Conservation (phyloP, 495 filamentous ascomycete genomes). For the Xylaria sp. region DNA sequence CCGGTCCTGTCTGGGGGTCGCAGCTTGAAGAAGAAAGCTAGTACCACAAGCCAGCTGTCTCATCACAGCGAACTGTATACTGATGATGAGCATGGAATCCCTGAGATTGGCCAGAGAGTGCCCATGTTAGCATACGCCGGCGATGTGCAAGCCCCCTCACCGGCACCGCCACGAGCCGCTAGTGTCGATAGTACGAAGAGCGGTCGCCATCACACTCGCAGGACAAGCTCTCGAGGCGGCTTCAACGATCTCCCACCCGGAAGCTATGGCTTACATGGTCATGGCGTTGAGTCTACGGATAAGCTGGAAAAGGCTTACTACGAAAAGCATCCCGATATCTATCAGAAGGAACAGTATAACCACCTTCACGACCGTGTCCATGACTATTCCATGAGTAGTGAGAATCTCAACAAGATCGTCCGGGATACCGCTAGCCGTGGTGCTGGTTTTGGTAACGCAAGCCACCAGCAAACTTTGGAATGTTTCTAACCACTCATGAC, state of each 20-base stretch:
- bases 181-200: constrained; percentile 63
- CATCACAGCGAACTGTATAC: constrained; percentile 51
- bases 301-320: constrained; percentile 88
- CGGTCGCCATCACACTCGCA: constrained; percentile 70
- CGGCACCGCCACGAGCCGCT: constrained; percentile 66
- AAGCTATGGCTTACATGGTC: constrained; percentile 87
- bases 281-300: constrained; percentile 71
- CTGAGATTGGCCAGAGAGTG: constrained; percentile 86
- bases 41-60: constrained; percentile 61
- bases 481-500: constrained; percentile 46
- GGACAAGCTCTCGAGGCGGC: constrained; percentile 52
- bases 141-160: constrained; percentile 95
- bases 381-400: constrained; percentile 88
- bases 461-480: constrained; percentile 42
- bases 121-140: constrained; percentile 95
- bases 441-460: constrained; percentile 67
- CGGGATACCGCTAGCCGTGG: constrained; percentile 70
- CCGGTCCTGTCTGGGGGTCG: constrained; percentile 39
- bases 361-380: constrained; percentile 67
- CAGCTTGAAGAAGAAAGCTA: constrained; percentile 69
- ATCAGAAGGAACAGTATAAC: constrained; percentile 68
- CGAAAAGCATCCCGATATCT: constrained; percentile 83
- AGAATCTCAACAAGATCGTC: constrained; percentile 91
- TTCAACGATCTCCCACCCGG: constrained; percentile 65
- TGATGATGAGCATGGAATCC: constrained; percentile 83